phyloP scores from a whole-genome alignment of 2,329 filamentous ascomycete genomes.

The Huntiella omanensis region DNA sequence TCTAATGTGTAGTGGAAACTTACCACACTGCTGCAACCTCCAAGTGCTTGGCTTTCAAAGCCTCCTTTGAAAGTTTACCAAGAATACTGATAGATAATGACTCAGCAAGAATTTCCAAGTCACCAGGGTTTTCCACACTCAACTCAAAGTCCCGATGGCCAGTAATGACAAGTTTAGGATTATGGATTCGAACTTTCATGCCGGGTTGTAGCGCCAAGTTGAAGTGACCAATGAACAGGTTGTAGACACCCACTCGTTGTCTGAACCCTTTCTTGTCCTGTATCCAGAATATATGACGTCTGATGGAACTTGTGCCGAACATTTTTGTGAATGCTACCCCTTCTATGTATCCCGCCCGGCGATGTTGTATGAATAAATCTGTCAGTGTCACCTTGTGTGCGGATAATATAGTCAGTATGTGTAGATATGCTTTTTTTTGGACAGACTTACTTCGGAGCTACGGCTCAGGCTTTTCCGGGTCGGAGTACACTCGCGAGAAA shows the following conservation, averaged over 20 bases:
- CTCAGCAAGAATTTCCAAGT: not conserved
- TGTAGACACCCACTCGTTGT: not conserved
- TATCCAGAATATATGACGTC: not conserved
- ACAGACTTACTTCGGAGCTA: not conserved
- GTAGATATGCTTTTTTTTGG: not conserved
- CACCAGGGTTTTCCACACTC: not conserved
- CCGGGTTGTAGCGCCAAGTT: not conserved
- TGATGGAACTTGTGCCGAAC: not conserved
- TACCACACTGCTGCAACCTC: not conserved
- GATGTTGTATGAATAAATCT: not conserved
- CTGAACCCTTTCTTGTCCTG: not conserved
- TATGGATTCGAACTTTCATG: not conserved
- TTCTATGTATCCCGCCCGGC: not conserved
- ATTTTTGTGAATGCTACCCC: not conserved
- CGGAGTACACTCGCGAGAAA: too few relatives aligned
- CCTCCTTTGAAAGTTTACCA: not conserved
- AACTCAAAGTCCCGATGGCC: not conserved
- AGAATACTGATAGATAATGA: not conserved
- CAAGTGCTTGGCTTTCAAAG: not conserved
- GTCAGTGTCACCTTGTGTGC: not conserved
- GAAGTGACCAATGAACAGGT: not conserved
- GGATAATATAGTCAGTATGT: not conserved
- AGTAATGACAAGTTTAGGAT: not conserved
- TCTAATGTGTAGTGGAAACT: not conserved
- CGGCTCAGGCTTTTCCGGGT: not conserved